Base-by-base conservation (phyloP, 2,329 filamentous ascomycete genomes). In the Fusarium protoensiforme region DNA sequence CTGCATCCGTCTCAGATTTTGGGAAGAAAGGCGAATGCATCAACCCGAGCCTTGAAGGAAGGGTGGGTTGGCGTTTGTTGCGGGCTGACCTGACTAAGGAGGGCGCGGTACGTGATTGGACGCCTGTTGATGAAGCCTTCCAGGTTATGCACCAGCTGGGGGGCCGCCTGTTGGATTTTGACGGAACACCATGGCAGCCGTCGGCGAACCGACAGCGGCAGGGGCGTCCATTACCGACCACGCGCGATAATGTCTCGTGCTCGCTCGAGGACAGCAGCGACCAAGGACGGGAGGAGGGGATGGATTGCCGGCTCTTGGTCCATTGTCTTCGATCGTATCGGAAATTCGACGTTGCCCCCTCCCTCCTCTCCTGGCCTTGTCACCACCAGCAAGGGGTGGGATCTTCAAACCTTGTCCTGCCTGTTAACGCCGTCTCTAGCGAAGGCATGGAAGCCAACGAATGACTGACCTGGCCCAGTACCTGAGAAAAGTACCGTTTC, bases 1-100 rank as follows among this genome's bases (percentile, higher is more conserved):
- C 79, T 81, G 78, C 80, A 79, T 76, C 78, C 78, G 80, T 81
- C 78, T 81, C 79, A 81, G 80, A 81, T 81, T 80, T 75, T 75
- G 69, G 72, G 69, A 68, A 69, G 66, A 74, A 67, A 71, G 70
- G 73, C 72, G 68, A 78, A 75, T 77, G 75, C 76, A 78, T 74
- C 75, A 76, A 69, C 66, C 73, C 76, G 69, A 78, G 73, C 72
- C 72, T 65, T 63, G 72, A 67, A 59, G 64, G 65, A 59, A 75
- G 69, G 67, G 75, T 77, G 73, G 74, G 68, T 66, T 73, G 74
- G 72, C 60, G 69, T 70, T 68, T 69, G 64, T 62, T 64, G 63
- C 62, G 65, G 64, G 53, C 67, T 68, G 72, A 61, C 54, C 69
- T 77, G 71, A 72, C 72, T 69, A 78, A 77, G 71, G 60, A 61